phyloP scores from a whole-genome alignment of 495 filamentous ascomycete genomes.

The Podospora australis region DNA sequence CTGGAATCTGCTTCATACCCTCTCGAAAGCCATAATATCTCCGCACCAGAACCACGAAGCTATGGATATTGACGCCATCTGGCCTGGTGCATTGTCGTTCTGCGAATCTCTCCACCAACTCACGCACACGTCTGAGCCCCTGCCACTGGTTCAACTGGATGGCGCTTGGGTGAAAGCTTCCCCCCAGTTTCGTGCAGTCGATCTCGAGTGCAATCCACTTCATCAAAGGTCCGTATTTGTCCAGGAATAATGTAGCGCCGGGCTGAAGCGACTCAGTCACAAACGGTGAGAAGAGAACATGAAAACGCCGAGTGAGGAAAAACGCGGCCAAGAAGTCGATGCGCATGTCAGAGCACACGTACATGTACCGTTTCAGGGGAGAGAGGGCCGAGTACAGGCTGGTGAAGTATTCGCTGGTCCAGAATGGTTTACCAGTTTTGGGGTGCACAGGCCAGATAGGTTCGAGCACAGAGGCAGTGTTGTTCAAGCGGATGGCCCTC shows the following conservation, averaged over 20 bases:
- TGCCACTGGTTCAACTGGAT: constrained; percentile 2
- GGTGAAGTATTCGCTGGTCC: constrained; percentile 22
- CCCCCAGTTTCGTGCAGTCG: constrained; percentile 22
- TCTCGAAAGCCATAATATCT: constrained; percentile 22
- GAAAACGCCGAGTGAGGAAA: constrained; percentile 24
- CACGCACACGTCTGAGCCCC: constrained; percentile 1
- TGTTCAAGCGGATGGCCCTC: constrained; percentile 24
- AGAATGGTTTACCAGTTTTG: constrained; percentile 1
- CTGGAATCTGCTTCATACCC: not conserved
- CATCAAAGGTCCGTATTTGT: constrained; percentile 20
- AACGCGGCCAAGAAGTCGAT: constrained; percentile 19
- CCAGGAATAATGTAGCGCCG: constrained; percentile 15
- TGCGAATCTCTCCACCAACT: constrained; percentile 15
- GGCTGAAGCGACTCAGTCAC: constrained; percentile 8
- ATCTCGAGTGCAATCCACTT: constrained; percentile 25
- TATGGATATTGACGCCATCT: constrained; percentile 9
- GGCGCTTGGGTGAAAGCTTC: constrained; percentile 10
- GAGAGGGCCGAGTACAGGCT: constrained; percentile 13
- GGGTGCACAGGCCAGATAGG: constrained; percentile 17
- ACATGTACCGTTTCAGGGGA: constrained; percentile 11
- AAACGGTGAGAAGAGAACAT: constrained; percentile 23
- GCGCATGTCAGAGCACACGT: constrained; percentile 19
- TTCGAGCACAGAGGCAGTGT: not conserved
- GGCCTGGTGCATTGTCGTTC: constrained; percentile 9
- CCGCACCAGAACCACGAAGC: constrained; percentile 21